Conservation (phyloP, 768 basidiomycete species). For the Leccinum subtestaceum region DNA sequence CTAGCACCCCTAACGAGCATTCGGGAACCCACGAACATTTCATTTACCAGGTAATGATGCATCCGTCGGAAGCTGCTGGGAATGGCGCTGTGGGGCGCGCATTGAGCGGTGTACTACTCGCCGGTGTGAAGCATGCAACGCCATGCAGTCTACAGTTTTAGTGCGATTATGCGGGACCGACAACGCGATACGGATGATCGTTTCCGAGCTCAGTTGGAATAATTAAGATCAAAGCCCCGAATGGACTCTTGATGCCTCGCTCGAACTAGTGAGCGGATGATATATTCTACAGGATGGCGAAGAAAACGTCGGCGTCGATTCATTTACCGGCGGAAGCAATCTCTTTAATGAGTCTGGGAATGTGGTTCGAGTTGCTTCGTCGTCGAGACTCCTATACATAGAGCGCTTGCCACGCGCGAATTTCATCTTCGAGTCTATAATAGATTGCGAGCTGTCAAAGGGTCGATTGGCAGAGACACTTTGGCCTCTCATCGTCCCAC, state of each 20-base stretch:
- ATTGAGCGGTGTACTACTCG: constrained; percentile 5
- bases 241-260: neutral
- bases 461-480: neutral
- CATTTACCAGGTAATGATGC: constrained; percentile 1
- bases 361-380: neutral
- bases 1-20: constrained; percentile 3
- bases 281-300: neutral
- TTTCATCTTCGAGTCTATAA: constrained; percentile 6
- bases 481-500: constrained; percentile 2
- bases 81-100: neutral
- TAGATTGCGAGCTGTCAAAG: neutral
- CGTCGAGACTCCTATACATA: neutral
- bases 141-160: too few relatives aligned
- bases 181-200: neutral
- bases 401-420: neutral
- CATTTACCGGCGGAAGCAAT: neutral
- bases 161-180: constrained; percentile 5
- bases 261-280: neutral
- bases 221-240: neutral
- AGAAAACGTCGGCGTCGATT: neutral
- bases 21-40: neutral
- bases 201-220: neutral
- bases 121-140: neutral
- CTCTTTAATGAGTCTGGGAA: constrained; percentile 15
- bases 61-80: constrained; percentile 2